Percentiles rank a stretch among this genome's conserved stretches.
These are phyloP conservation scores for Xylaria sp. DNA, from an alignment of 2,329 filamentous ascomycete species.

Conservation along the genomic window DNA sequence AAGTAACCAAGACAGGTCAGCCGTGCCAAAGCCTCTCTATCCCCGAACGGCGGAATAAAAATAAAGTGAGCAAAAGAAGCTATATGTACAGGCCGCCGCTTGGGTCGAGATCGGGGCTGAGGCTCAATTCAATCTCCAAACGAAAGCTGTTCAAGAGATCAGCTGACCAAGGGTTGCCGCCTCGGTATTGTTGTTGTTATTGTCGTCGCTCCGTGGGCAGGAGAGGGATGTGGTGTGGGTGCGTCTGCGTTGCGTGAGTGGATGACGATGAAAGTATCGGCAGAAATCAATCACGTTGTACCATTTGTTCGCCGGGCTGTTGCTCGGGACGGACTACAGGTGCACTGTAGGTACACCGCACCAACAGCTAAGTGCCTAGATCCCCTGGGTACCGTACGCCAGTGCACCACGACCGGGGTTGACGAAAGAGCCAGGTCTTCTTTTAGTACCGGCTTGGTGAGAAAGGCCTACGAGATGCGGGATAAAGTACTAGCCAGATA, in stretches of 20 bases:
- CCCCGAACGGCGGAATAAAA: not conserved
- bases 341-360: not conserved
- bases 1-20: conserved; percentile 25
- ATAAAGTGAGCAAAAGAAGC: not conserved
- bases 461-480: not conserved
- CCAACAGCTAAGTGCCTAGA: not conserved
- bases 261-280: conserved; percentile 38
- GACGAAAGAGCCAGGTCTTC: not conserved
- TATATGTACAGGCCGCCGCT: not conserved
- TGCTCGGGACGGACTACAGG: not conserved
- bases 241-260: not conserved
- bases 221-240: conserved; percentile 29
- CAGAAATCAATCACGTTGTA: conserved; percentile 34
- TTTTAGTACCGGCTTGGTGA: not conserved
- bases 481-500: not conserved
- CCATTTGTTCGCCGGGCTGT: conserved; percentile 8
- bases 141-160: conserved; percentile 14
- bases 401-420: not conserved
- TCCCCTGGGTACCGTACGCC: not conserved
- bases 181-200: conserved; percentile 19
- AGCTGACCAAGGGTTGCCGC: conserved; percentile 17
- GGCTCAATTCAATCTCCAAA: conserved; percentile 13
- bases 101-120: conserved; percentile 10
- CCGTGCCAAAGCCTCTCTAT: not conserved
- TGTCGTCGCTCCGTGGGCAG: conserved; percentile 22